Evolutionary conservation across 2,329 filamentous ascomycete species (phyloP).

Genomic region (Allantophomopsis lycopodina): DNA sequence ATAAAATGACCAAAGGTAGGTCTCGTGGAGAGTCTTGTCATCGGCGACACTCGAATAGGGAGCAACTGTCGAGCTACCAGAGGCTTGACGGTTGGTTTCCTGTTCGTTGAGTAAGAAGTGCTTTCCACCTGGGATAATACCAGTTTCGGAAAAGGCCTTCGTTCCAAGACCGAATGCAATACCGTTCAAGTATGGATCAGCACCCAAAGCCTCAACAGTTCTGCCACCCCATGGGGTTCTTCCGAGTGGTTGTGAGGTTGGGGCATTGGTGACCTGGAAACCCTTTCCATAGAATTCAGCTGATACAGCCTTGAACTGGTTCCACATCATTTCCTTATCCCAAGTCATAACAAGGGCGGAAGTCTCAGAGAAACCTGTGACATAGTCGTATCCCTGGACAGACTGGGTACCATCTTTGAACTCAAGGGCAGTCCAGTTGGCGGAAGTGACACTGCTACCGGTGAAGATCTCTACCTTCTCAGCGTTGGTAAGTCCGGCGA

Average conservation of each 20-base stretch:
- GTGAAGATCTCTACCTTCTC: slow-evolving; percentile 43
- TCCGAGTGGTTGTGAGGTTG: slow-evolving; percentile 57
- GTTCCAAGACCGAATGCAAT: slow-evolving; percentile 59
- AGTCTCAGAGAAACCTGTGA: slow-evolving; percentile 32
- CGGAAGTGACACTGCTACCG: background rate
- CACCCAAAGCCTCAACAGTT: slow-evolving; percentile 14
- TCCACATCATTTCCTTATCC: slow-evolving; percentile 55
- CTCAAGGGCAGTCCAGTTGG: too few species aligned
- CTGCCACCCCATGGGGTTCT: slow-evolving; percentile 52
- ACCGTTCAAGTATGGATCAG: slow-evolving; percentile 58
- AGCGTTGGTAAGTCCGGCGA: slow-evolving; percentile 60
- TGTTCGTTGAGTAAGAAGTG: slow-evolving; percentile 63
- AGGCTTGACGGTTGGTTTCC: slow-evolving; percentile 37
- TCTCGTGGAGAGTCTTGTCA: slow-evolving; percentile 45
- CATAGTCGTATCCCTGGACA: slow-evolving; percentile 36
- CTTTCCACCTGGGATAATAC: slow-evolving; percentile 73
- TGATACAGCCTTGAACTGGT: slow-evolving; percentile 53
- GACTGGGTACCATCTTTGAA: slow-evolving; percentile 25
- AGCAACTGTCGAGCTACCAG: slow-evolving; percentile 4
- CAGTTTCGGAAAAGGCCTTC: slow-evolving; percentile 70
- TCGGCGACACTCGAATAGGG: slow-evolving; percentile 41
- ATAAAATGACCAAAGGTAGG: slow-evolving; percentile 46
- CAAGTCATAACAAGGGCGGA: slow-evolving; percentile 30
- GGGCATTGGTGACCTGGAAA: slow-evolving; percentile 57
- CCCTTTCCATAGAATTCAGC: slow-evolving; percentile 60